Conservation (phyloP, 805 yeast genomes). For the Saccharomyces jurei region DNA sequence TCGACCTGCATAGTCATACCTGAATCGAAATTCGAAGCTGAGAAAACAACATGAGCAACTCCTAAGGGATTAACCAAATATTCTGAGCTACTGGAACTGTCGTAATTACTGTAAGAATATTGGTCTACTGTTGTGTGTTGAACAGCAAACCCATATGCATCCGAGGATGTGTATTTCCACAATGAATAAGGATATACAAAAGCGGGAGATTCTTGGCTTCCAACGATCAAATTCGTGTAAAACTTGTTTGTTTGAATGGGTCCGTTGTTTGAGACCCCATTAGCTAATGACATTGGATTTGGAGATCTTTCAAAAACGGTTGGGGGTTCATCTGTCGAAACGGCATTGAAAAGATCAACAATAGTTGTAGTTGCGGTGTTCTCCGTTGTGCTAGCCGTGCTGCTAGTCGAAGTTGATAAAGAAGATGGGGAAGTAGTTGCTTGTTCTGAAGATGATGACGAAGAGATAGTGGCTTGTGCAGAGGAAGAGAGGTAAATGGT, state of each 20-base stretch:
- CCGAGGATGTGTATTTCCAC: slow-evolving; percentile 41
- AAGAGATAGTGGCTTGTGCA: slow-evolving; percentile 1
- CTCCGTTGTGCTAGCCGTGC: slow-evolving; percentile 10
- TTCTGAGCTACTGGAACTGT: slow-evolving; percentile 57
- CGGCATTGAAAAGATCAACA: slow-evolving; percentile 41
- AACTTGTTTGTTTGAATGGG: slow-evolving; percentile 69
- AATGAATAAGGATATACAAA: slow-evolving; percentile 63
- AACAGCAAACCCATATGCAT: slow-evolving; percentile 52
- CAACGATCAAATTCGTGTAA: slow-evolving; percentile 56
- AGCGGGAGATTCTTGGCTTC: slow-evolving; percentile 43
- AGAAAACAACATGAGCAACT: slow-evolving; percentile 46
- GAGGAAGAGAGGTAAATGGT: slow-evolving; percentile 4
- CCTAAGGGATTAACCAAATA: slow-evolving; percentile 48
- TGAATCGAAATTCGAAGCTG: slow-evolving; percentile 41
- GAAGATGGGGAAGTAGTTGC: slow-evolving; percentile 1
- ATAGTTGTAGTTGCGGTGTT: slow-evolving; percentile 16
- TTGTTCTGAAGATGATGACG: slow-evolving; percentile 1
- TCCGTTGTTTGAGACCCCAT: slow-evolving; percentile 38
- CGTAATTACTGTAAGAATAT: slow-evolving; percentile 39
- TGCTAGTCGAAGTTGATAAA: slow-evolving; percentile 1
- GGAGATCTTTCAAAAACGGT: slow-evolving; percentile 39
- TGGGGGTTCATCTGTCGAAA: slow-evolving; percentile 41
- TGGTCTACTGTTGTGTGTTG: slow-evolving; percentile 49
- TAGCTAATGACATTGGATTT: slow-evolving; percentile 40
- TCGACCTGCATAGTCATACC: slow-evolving; percentile 37